phyloP scores from a whole-genome alignment of 306 rosid genomes.

The Herpetospermum pedunculosum region DNA sequence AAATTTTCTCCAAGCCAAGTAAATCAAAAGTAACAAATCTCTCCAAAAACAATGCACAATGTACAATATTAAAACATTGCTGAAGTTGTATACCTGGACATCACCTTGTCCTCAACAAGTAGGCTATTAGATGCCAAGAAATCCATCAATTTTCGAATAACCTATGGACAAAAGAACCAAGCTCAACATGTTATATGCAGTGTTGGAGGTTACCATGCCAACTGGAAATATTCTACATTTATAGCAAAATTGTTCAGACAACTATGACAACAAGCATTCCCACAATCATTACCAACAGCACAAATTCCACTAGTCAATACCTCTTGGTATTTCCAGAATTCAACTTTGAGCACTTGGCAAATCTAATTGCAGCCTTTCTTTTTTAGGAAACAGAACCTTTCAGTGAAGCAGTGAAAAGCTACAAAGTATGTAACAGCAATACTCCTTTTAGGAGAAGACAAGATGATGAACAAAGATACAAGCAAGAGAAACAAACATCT shows the following conservation, averaged over 20 bases:
- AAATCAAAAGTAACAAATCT: background rate
- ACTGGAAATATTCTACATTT: background rate
- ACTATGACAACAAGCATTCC: background rate
- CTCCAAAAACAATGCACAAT: background rate
- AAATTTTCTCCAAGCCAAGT: no score
- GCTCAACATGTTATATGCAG: constrained; percentile 13
- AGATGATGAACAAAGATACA: background rate
- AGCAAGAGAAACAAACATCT: background rate
- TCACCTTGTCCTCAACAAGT: constrained; percentile 42
- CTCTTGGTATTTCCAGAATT: background rate
- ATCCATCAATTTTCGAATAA: constrained; percentile 76
- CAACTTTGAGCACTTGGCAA: background rate
- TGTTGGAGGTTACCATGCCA: background rate
- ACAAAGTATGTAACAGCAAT: background rate
- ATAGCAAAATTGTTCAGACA: background rate
- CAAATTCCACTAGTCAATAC: background rate
- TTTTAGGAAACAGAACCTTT: background rate
- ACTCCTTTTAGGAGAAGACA: no score
- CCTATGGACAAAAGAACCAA: constrained; percentile 29
- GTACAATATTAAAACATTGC: background rate
- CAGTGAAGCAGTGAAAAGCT: background rate
- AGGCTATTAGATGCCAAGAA: constrained; percentile 41
- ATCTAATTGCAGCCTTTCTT: background rate
- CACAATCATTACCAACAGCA: background rate
- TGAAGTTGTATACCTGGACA: constrained; percentile 48